Percentiles rank a stretch among this genome's conserved stretches.
These are phyloP conservation scores for Nidula niveotomentosa DNA, from an alignment of 1,284 basidiomycete species.

Conservation along the genomic window DNA sequence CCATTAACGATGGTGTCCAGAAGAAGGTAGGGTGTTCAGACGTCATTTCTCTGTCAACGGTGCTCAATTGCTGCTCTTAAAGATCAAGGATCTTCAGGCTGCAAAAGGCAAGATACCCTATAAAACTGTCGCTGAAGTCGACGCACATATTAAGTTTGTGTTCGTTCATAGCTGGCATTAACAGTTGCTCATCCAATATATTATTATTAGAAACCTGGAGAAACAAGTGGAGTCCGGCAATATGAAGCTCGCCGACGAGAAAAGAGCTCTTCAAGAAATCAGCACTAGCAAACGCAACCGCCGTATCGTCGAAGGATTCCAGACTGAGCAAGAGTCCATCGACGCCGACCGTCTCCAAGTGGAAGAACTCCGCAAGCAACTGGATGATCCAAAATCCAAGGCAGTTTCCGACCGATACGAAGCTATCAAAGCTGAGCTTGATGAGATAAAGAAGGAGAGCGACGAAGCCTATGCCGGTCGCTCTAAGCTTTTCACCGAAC, in stretches of 20 bases:
- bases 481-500: slow-evolving; percentile 86
- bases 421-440: slow-evolving; percentile 84
- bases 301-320: slow-evolving; percentile 77
- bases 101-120: slow-evolving; percentile 82
- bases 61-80: slow-evolving; percentile 8
- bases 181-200: slow-evolving; percentile 4
- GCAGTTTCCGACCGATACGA: slow-evolving; percentile 84
- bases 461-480: slow-evolving; percentile 87
- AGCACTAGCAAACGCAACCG: slow-evolving; percentile 69
- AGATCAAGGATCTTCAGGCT: slow-evolving; percentile 90
- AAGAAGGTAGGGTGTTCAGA: slow-evolving; percentile 66
- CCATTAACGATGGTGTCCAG: slow-evolving; percentile 77
- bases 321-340: slow-evolving; percentile 77
- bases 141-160: slow-evolving; percentile 80
- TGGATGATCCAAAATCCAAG: slow-evolving; percentile 92
- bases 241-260: slow-evolving; percentile 96
- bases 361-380: slow-evolving; percentile 82
- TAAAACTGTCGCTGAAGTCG: slow-evolving; percentile 88
- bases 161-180: slow-evolving; percentile 1
- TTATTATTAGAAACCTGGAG: slow-evolving; percentile 65
- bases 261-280: slow-evolving; percentile 92
- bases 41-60: not conserved
- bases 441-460: slow-evolving; percentile 82
- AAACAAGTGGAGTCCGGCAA: slow-evolving; percentile 90
- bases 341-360: slow-evolving; percentile 76